Percentiles rank a stretch among this genome's conserved stretches.
These are phyloP conservation scores for Elsinoe ampelina DNA, from an alignment of 2,329 filamentous ascomycete species.

Conservation along the genomic window DNA sequence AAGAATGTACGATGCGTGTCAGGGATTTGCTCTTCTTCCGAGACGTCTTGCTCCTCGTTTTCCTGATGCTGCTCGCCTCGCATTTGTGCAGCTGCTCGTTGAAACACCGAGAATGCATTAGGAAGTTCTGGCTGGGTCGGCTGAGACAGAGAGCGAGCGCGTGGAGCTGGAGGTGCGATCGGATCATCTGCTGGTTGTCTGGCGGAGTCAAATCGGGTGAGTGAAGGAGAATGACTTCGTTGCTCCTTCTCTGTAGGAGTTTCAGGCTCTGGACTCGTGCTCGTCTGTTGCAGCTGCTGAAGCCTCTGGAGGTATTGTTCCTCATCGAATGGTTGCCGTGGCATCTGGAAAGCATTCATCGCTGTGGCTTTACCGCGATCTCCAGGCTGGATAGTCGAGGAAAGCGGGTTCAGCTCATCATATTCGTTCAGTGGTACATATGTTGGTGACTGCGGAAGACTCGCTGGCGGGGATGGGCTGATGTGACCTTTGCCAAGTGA, in stretches of 20 bases:
- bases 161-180: not conserved
- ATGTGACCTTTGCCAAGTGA: constrained; percentile 27
- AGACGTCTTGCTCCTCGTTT: not conserved
- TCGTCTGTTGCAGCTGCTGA: constrained; percentile 60
- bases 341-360: constrained; percentile 62
- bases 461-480: constrained; percentile 33
- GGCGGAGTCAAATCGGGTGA: constrained; percentile 15
- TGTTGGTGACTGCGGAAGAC: constrained; percentile 41
- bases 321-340: constrained; percentile 69
- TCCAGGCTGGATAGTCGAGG: constrained; percentile 57
- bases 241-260: not conserved
- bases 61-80: constrained; percentile 16
- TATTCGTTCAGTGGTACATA: constrained; percentile 64
- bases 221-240: constrained; percentile 5
- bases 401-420: constrained; percentile 55
- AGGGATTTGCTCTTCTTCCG: constrained; percentile 14
- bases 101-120: constrained; percentile 37
- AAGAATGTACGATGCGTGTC: constrained; percentile 32
- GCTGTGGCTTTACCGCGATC: constrained; percentile 78
- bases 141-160: constrained; percentile 26
- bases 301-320: constrained; percentile 75
- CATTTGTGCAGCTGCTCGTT: constrained; percentile 36
- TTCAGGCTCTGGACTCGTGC: constrained; percentile 9
- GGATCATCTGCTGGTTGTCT: constrained; percentile 12
- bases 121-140: constrained; percentile 21